Base-by-base conservation (phyloP, 192 early-diverging fungal genomes). In the Backusella mclennaniae region DNA sequence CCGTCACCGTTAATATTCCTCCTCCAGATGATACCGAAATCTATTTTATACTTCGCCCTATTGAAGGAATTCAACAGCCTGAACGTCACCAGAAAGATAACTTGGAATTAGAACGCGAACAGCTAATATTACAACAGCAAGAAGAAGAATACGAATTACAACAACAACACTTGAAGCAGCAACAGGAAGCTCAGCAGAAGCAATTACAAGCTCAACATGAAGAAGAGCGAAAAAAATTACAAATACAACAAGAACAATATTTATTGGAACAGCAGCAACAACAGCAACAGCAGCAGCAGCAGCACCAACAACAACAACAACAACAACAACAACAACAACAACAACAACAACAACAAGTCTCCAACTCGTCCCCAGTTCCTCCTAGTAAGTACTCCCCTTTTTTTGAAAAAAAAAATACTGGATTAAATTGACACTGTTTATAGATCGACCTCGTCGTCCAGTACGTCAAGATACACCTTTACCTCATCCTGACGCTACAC, bases 11-110 rank as follows among this genome's bases (percentile, higher is more conserved):
- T 63, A 73, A 35, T 17, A 77, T 73, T 31, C 44, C 36, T 35
- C 29, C 79, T 42, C 79, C 79, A 63, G 39, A 67, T 23, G 75
- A 59, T 38, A 71, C 67, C 44, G 79, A 80, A 69, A 80, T 75
- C 6, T 80, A 53, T 49, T 80, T 80, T 23, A 73, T 80, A 38
- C 41, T 80, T 36, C 68, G 71, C n/a, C 72, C 56, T 41, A 19
- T 39, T 42, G 70, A 71, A 71, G 23, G 29, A 42, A 44, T 31
- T 0, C 41, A 71, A 31, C 67, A 68, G 15, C 33, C 29, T 35
- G 29, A 68, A 4, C 33, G 35, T 9, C 2, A 68, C 2, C 33
- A 68, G 35, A 29, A 33, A n/a, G 67, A 68, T 33, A 33, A 68
- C 6, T 33, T 68, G 5, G 67, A 68, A 68, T 33, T 36, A 36